Evolutionary conservation across 2,329 filamentous ascomycete species (phyloP).

Genomic region (Neoarthrinium moseri): DNA sequence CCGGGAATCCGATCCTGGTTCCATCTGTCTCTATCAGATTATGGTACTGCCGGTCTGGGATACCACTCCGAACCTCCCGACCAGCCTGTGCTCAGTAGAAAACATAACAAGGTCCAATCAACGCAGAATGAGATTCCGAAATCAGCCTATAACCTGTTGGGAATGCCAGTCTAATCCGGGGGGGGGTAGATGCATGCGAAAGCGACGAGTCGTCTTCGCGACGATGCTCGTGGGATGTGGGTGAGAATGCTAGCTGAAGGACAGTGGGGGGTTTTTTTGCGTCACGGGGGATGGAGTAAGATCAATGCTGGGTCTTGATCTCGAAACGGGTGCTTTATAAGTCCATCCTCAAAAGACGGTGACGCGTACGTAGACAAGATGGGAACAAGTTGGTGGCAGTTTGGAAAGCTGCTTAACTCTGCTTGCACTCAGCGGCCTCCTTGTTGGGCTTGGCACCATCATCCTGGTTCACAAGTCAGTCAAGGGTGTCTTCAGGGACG

Average conservation of each 20-base stretch:
- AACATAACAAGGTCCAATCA: slow-evolving; percentile 31
- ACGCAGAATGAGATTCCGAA: slow-evolving; percentile 31
- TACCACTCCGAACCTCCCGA: slow-evolving; percentile 1
- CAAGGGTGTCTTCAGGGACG: background rate
- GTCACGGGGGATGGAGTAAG: too few species aligned
- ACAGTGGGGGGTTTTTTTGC: too few species aligned
- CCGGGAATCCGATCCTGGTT: slow-evolving; percentile 17
- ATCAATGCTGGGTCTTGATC: too few species aligned
- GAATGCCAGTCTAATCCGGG: slow-evolving; percentile 32
- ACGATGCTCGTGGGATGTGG: too few species aligned
- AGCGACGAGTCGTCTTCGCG: background rate
- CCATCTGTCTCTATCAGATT: slow-evolving; percentile 20
- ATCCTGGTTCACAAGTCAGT: slow-evolving; percentile 54
- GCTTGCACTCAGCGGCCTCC: slow-evolving; percentile 94
- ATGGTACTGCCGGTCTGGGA: background rate
- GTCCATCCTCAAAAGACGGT: too few species aligned
- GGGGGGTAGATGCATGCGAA: background rate
- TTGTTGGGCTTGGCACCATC: slow-evolving; percentile 89
- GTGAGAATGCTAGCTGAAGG: too few species aligned
- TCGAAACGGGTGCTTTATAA: too few species aligned
- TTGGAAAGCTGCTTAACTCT: slow-evolving; percentile 69
- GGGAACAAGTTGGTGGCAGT: too few species aligned
- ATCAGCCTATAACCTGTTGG: slow-evolving; percentile 28
- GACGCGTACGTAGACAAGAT: too few species aligned
- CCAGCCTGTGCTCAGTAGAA: slow-evolving; percentile 25